Conservation (phyloP, 345 rosid genomes). For the Linum trigynum region DNA sequence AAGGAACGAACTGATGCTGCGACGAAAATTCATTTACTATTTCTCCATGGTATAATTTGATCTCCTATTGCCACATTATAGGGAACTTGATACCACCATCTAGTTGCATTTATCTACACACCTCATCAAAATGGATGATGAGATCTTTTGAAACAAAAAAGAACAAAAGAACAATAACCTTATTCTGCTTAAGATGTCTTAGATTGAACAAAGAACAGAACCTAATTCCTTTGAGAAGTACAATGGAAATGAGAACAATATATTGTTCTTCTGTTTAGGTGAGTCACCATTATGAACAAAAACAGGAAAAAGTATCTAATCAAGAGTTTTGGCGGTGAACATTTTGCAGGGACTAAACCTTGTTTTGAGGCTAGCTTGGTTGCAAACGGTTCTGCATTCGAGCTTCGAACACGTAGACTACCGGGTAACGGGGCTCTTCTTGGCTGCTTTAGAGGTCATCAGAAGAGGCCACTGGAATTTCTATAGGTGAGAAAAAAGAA, state of each 20-base stretch:
- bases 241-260: not conserved
- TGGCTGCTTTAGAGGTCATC: conserved; percentile 54
- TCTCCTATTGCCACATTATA: too few species aligned
- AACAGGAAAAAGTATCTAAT: conserved; percentile 10
- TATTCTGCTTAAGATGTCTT: not conserved
- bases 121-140: not conserved
- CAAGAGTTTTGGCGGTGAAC: conserved; percentile 14
- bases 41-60: conserved; percentile 63
- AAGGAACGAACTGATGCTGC: conserved; percentile 86
- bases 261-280: not conserved
- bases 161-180: not conserved
- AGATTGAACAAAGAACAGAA: not conserved
- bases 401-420: conserved; percentile 34
- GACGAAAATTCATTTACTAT: conserved; percentile 77
- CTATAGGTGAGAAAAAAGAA: conserved; percentile 41
- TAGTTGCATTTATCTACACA: not conserved
- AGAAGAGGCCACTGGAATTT: conserved; percentile 73
- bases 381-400: conserved; percentile 54
- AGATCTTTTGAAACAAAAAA: not conserved
- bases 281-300: not conserved
- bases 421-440: conserved; percentile 31
- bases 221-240: not conserved
- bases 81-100: not conserved
- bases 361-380: conserved; percentile 52
- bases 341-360: conserved; percentile 52